phyloP scores from a whole-genome alignment of 2,329 filamentous ascomycete genomes.

The Colletotrichum trifolii region DNA sequence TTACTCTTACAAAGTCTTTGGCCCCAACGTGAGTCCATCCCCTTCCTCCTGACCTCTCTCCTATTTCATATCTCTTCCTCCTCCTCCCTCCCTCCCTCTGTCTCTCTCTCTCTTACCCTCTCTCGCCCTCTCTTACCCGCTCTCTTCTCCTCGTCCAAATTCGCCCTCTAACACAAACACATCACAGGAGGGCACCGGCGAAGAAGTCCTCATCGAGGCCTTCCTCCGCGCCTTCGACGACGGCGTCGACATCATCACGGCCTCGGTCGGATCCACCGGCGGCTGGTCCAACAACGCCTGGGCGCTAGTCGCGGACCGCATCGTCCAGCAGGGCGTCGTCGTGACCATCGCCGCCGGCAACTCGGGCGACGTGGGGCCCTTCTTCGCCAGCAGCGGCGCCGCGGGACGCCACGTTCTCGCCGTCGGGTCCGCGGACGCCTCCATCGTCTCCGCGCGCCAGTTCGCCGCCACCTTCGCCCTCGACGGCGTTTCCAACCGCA shows the following conservation, averaged over 20 bases:
- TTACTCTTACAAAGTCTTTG: slow-evolving; percentile 35
- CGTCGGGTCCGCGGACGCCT: slow-evolving; percentile 36
- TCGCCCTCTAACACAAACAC: background rate
- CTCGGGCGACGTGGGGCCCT: slow-evolving; percentile 39
- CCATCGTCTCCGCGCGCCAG: slow-evolving; percentile 26
- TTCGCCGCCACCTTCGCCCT: slow-evolving; percentile 40
- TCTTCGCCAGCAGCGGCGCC: slow-evolving; percentile 40
- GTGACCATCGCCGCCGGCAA: slow-evolving; percentile 38
- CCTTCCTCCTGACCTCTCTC: too few species aligned
- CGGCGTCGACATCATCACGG: slow-evolving; percentile 36
- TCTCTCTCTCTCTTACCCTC: background rate
- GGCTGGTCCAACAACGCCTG: slow-evolving; percentile 53
- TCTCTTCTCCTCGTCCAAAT: background rate
- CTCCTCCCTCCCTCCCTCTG: too few species aligned
- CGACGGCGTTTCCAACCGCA: slow-evolving; percentile 39
- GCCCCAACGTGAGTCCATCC: slow-evolving; percentile 12
- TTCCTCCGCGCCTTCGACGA: slow-evolving; percentile 34
- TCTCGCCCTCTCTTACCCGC: background rate
- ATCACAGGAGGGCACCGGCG: slow-evolving; percentile 16
- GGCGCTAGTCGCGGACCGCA: slow-evolving; percentile 53
- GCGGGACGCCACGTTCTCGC: slow-evolving; percentile 42
- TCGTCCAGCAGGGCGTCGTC: slow-evolving; percentile 48
- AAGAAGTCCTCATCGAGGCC: slow-evolving; percentile 35
- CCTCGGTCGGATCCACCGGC: slow-evolving; percentile 28
- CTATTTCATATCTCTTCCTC: too few species aligned